Evolutionary conservation across 2,329 filamentous ascomycete species (phyloP), one percentile per base, ranked within the genome.

Genomic region (Pseudogymnoascus sp.): DNA sequence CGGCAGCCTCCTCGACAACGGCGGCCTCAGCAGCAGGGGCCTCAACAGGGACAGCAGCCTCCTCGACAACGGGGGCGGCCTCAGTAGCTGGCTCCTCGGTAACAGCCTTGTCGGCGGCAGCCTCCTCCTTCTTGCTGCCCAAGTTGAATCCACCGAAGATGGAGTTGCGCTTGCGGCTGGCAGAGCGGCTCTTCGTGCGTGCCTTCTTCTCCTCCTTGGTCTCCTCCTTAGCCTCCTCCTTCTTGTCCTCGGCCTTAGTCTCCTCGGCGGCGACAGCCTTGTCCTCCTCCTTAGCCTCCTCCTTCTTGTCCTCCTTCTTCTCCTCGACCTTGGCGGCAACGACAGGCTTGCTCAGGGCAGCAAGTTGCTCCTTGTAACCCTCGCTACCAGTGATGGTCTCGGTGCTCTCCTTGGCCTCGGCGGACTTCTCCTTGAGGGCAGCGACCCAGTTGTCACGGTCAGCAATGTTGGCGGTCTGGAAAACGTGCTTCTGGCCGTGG

Each of bases 391-490:
- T 82, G 68, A 96, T 82, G 60, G 81, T 81, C 65, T 88, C 79
- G 70, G 85, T 86, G 61, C 89, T 78, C 68, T 87, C 86, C 82
- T 94, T 95, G 70, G 90, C 92, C 77, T 95, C 90, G 58, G 85
- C 81, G 59, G 89, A 82, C 80, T 92, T 90, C 70, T 82, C 77
- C 82, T 94, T 91, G 67, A 96, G 74, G 70, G 92, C 88, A 64
- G 84, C 77, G 69, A 95, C 83, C 94, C 94, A 97, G 81, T 88
- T 90, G 75, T 96, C 90, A 72, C 92, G 91, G 77, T 96, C 91
- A 62, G 83, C 78, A 56, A 82, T 69, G 69, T 71, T 86, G 69
- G 78, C 70, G 61, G 92, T 90, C 83, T 96, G 92, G 82, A 99
- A 96, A 63, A 82, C 82, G 82, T 96, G 91, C 84, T 96, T 95